Evolutionary conservation across 2,329 filamentous ascomycete genomes (phyloP), one percentile per base, ranked within the genome.

Genomic region (Fusarium praegraminearum): DNA sequence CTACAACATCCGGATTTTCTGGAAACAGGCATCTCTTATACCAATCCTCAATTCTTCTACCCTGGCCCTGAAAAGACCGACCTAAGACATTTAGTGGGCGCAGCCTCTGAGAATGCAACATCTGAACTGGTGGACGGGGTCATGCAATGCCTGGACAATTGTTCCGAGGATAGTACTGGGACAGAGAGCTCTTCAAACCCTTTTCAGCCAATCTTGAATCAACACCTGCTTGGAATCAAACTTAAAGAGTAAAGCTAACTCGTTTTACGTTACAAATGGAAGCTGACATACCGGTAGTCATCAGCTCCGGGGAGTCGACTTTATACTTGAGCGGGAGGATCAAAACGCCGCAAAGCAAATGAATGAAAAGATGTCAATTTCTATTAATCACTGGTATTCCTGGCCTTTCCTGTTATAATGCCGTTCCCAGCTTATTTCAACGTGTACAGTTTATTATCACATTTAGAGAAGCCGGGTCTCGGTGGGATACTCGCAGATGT

Each of bases 311-410:
- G 35, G 35, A 1, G 18, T 36, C 5, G 18, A 36, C 2, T 36
- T 36, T 9, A 36, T 36, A 3, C 35, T 36, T 36, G 1, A 8
- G 2, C 35, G 35, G 4, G 35, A 36, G 18, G 16, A 36, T 36
- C 35, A 16, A 36, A 18, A 36, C 1, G 4, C 5, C 7, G 35
- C 35, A 3, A n/a, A n/a, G 2, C 35, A n/a, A n/a, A 36, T n/a
- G 2, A 3, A 36, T 1, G n/a, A n/a, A 15, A 5, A 10, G 4
- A 36, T n/a, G 35, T 8, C 11, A 2, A 36, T 36, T 0, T 36
- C 35, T n/a, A 36, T 36, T n/a, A 18, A 36, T 18, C 35, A 36
- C 18, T 10, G 16, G 35, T 36, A 36, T 7, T 7, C 10, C 1
- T 18, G 1, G 15, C 16, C n/a, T n/a, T n/a, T n/a, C n/a, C n/a